Percentiles rank a stretch among this genome's conserved stretches.
Conservation (phyloP, 1,139 yeast species). For the Scheffersomyces titani region DNA sequence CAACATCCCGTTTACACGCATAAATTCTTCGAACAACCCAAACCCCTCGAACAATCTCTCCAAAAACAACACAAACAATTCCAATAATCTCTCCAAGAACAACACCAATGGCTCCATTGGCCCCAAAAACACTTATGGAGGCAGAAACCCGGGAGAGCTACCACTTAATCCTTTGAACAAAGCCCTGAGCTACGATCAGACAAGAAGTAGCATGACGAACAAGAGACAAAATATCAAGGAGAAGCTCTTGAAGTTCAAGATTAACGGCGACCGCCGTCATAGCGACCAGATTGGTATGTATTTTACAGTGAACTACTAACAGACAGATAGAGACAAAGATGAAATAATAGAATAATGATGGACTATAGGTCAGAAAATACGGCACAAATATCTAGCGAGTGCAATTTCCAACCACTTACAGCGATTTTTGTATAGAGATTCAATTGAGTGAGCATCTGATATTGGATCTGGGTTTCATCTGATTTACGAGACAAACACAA, state of each 20-base stretch:
- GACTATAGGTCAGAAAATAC: not conserved
- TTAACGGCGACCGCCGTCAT: conserved; percentile 20
- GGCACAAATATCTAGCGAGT: not conserved
- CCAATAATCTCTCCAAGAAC: conserved; percentile 1
- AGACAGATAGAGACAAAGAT: not conserved
- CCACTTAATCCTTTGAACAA: conserved; percentile 13
- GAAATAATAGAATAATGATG: not conserved
- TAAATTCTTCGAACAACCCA: conserved; percentile 3
- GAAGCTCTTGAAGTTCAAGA: conserved; percentile 15
- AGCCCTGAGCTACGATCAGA: conserved; percentile 38
- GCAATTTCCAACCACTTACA: not conserved
- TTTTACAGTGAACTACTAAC: conserved; percentile 10
- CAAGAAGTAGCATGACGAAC: conserved; percentile 37
- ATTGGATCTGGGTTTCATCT: not conserved
- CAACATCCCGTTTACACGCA: not conserved
- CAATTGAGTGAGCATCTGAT: not conserved
- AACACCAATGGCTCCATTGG: conserved; percentile 1
- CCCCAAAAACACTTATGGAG: not conserved
- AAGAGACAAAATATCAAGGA: conserved; percentile 18
- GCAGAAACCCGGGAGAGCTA: conserved; percentile 1
- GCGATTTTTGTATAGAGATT: not conserved
- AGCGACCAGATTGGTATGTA: conserved; percentile 45
- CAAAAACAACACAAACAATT: not conserved
- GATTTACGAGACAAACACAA: not conserved
- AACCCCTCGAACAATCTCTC: conserved; percentile 1